These are phyloP conservation scores for Dimocarpus longan DNA, from an alignment of 345 rosid genomes.

Conservation along the genomic window DNA sequence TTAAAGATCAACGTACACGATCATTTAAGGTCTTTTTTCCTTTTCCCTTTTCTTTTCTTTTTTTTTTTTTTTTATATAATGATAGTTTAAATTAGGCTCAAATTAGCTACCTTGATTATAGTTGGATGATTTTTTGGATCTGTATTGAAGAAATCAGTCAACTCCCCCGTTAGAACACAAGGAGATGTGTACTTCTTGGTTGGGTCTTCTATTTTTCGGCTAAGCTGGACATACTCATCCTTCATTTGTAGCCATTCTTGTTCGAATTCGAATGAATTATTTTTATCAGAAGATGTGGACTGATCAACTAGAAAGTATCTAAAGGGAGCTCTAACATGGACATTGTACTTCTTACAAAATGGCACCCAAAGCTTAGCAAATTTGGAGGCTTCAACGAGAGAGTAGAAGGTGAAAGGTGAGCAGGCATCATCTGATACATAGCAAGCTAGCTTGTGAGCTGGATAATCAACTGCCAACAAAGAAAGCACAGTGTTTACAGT, in stretches of 20 bases:
- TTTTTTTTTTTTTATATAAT: too few species aligned
- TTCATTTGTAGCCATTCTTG: constrained; percentile 47
- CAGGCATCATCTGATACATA: constrained; percentile 57
- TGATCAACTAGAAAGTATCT: constrained; percentile 44
- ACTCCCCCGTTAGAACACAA: constrained; percentile 30
- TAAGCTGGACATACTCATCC: constrained; percentile 53
- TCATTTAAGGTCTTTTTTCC: too few species aligned
- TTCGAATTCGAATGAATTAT: constrained; percentile 37
- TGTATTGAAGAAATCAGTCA: constrained; percentile 39
- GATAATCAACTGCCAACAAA: constrained; percentile 55
- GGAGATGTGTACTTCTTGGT: constrained; percentile 5
- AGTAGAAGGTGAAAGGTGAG: constrained; percentile 55
- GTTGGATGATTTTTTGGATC: constrained; percentile 53
- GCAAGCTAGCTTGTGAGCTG: constrained; percentile 44
- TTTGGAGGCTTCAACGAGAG: constrained; percentile 58
- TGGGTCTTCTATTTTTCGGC: constrained; percentile 44
- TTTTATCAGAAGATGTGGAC: background rate
- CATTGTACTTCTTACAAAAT: constrained; percentile 53
- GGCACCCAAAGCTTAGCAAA: constrained; percentile 76
- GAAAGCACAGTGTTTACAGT: constrained; percentile 55
- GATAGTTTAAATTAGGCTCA: too few species aligned
- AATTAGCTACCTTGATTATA: constrained; percentile 49
- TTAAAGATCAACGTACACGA: too few species aligned
- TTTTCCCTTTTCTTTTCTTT: too few species aligned
- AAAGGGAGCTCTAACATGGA: constrained; percentile 64